Evolutionary conservation across 176 grass and related monocot genomes (phyloP).

Genomic region (Tuctoria greenei): DNA sequence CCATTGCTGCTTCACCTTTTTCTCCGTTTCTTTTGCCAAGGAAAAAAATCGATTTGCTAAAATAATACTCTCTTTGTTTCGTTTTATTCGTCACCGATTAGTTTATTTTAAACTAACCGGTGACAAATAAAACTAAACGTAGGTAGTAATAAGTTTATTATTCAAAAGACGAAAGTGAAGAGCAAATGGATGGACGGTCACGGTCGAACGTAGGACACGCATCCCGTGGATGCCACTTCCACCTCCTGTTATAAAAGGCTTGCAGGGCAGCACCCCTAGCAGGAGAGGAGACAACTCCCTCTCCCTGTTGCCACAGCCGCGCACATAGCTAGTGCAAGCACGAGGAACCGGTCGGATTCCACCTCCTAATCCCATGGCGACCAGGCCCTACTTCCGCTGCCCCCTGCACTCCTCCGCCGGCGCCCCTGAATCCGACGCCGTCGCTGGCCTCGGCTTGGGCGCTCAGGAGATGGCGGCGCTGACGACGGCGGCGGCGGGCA

Average conservation of each 20-base stretch:
- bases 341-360: neutral
- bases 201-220: neutral
- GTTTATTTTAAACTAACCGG: too few relatives aligned
- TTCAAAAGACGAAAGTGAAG: neutral
- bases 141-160: too few relatives aligned
- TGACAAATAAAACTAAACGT: too few relatives aligned
- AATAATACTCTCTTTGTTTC: too few relatives aligned
- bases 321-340: neutral
- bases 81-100: too few relatives aligned
- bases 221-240: neutral
- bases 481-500: neutral
- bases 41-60: too few relatives aligned
- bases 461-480: neutral
- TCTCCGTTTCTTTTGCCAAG: too few relatives aligned
- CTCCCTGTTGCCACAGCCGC: neutral
- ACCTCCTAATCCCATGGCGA: constrained; percentile 14
- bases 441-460: neutral
- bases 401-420: neutral
- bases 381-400: constrained; percentile 42
- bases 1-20: neutral
- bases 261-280: neutral
- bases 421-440: neutral
- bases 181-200: constrained; percentile 11
- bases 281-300: constrained; percentile 13
- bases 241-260: constrained; percentile 23